Conservation (phyloP, 768 basidiomycete genomes). For the Flagelloscypha sp. region DNA sequence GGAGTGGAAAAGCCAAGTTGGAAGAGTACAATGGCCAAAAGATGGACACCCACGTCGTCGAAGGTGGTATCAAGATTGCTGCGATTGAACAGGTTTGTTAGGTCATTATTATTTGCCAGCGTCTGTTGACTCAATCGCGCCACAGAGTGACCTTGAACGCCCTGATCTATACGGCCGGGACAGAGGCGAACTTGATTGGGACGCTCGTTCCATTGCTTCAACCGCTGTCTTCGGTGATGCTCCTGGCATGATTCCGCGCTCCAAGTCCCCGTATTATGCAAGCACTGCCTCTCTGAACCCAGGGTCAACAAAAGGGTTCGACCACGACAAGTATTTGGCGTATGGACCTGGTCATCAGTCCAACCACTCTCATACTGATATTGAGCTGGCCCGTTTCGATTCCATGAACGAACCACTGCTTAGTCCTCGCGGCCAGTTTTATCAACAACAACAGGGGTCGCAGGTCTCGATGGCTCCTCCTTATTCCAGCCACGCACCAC, state of each 20-base stretch:
- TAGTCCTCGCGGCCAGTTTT: conserved; percentile 24
- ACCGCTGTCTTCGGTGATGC: conserved; percentile 43
- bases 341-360: conserved; percentile 29
- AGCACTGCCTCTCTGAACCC: conserved; percentile 21
- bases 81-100: conserved; percentile 60
- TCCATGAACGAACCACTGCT: conserved; percentile 58
- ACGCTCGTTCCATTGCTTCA: conserved; percentile 66
- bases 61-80: conserved; percentile 78
- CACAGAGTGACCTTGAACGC: conserved; percentile 66
- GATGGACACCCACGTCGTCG: conserved; percentile 65
- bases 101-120: background rate
- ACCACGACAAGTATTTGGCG: conserved; percentile 42
- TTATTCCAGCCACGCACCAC: too few relatives aligned
- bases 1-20: conserved; percentile 52
- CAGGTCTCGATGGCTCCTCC: too few relatives aligned
- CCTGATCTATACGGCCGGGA: conserved; percentile 72
- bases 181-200: conserved; percentile 84
- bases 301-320: conserved; percentile 40
- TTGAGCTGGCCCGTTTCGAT: conserved; percentile 53
- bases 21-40: conserved; percentile 73
- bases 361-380: conserved; percentile 32
- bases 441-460: conserved; percentile 27
- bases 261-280: conserved; percentile 33
- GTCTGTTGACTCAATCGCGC: conserved; percentile 1
- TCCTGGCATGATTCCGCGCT: conserved; percentile 30